A percentile compares a stretch with the other conserved stretches of the same genome.
phyloP scores from a whole-genome alignment of 345 rosid genomes.

The Nephelium lappaceum region DNA sequence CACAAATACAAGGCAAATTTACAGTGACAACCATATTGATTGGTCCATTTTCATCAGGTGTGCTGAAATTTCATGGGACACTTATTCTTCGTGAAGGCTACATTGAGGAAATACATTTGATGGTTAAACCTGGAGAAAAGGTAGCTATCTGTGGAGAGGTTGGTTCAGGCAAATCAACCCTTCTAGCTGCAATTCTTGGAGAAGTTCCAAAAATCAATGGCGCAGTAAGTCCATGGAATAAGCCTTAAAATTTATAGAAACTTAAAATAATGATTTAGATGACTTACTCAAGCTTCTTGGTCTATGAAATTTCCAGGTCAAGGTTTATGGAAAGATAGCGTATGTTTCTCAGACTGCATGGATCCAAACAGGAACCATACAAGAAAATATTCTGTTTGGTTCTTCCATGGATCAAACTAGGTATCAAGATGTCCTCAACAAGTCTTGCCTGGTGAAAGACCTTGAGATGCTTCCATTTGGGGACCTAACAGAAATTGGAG shows the following conservation, averaged over 20 bases:
- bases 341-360: constrained; percentile 66
- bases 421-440: constrained; percentile 41
- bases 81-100: not conserved
- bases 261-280: not conserved
- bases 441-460: constrained; percentile 51
- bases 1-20: not conserved
- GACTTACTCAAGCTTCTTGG: not conserved
- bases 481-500: constrained; percentile 57
- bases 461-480: constrained; percentile 50
- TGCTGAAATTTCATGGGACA: constrained; percentile 22
- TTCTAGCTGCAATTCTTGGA: constrained; percentile 57
- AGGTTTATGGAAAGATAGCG: constrained; percentile 44
- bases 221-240: constrained; percentile 32
- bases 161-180: constrained; percentile 68
- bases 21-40: not conserved
- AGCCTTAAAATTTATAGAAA: not conserved
- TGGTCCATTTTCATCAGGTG: constrained; percentile 1
- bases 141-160: constrained; percentile 66
- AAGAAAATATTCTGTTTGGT: constrained; percentile 59
- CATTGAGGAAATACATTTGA: not conserved
- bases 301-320: constrained; percentile 29
- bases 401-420: constrained; percentile 38
- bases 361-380: constrained; percentile 57
- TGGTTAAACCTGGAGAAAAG: constrained; percentile 32
- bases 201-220: constrained; percentile 57